These are phyloP conservation scores for Sporothrix globosa DNA, from an alignment of 2,329 filamentous ascomycete species.

Conservation along the genomic window DNA sequence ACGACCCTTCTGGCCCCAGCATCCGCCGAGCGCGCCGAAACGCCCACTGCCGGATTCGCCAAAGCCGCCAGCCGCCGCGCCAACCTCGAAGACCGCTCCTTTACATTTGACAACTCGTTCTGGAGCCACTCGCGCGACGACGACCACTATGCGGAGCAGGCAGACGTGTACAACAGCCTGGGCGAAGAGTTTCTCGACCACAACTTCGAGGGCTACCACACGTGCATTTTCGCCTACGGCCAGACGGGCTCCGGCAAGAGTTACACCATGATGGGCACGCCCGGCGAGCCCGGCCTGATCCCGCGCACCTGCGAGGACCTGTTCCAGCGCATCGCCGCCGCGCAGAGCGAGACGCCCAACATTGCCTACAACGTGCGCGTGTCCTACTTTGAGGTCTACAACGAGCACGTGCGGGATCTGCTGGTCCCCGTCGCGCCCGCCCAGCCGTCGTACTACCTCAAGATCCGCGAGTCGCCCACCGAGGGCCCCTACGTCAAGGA, in stretches of 20 bases:
- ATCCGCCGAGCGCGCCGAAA: slow-evolving; percentile 36
- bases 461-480: slow-evolving; percentile 95
- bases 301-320: slow-evolving; percentile 97
- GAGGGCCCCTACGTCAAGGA: slow-evolving; percentile 98
- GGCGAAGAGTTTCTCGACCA: slow-evolving; percentile 92
- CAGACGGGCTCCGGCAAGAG: slow-evolving; percentile 85
- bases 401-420: slow-evolving; percentile 93
- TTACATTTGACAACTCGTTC: slow-evolving; percentile 96
- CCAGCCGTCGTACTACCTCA: slow-evolving; percentile 87
- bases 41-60: slow-evolving; percentile 35
- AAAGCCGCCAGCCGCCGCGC: slow-evolving; percentile 39
- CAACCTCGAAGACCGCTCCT: slow-evolving; percentile 49
- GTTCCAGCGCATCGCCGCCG: slow-evolving; percentile 81
- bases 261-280: slow-evolving; percentile 99
- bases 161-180: slow-evolving; percentile 83
- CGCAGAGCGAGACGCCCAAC: slow-evolving; percentile 64
- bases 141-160: slow-evolving; percentile 83
- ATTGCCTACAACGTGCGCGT: slow-evolving; percentile 93
- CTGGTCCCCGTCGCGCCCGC: slow-evolving; percentile 48
- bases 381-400: slow-evolving; percentile 98
- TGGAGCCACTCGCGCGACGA: slow-evolving; percentile 93
- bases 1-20: slow-evolving; percentile 77
- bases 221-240: slow-evolving; percentile 98
- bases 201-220: slow-evolving; percentile 98
- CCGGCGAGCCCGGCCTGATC: slow-evolving; percentile 92